Base-by-base conservation (phyloP, 192 early-diverging fungal species). In the Dimargaris verticillata region DNA sequence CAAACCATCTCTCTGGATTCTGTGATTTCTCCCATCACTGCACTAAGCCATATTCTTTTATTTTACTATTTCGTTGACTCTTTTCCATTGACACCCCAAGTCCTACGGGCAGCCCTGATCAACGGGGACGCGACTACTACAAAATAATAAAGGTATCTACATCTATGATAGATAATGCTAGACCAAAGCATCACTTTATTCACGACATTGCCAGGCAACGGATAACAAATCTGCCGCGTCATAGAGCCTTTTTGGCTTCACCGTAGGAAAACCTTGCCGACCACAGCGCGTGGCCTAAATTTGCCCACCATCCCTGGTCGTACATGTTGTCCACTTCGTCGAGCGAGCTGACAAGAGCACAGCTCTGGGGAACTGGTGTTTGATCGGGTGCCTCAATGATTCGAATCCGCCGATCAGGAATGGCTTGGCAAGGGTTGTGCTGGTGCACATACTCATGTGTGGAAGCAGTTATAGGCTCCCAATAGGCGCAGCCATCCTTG, bases 261-360 rank as follows among this genome's bases (percentile, higher is more conserved):
- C 26, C 14, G 18, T 26, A 20, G 18, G 49, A 25, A 51, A 51
- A 26, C 49, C 22, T 10, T n/a, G 20, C n/a, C 22, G 49, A 26
- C 53, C 53, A 55, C 24, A 55, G 26, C 22, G 25, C 53, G 9
- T 33, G 17, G 2, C 24, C 14, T 46, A 76, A 60, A 47, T 76
- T 76, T 17, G 26, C 42, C 69, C 67, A 70, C 12, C 59, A 28
- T 6, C 74, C 71, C n/a, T 61, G 65, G 60, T 73, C 62, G 55
- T 76, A 76, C 38, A 25, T 18, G 44, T 76, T 76, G 9, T 62
- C 58, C 41, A 76, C 65, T 28, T 76, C 63, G n/a, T 59, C 62
- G 58, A 73, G 65, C 29, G 53, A 55, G 18, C 2, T n/a, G 18
- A 55, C 28, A 12, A 17, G 17, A 1, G 26, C 26, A 29, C 12